Percentiles rank a stretch among this genome's conserved stretches.
Conservation (phyloP, 441 rosid species). For the Syzygium malaccense region DNA sequence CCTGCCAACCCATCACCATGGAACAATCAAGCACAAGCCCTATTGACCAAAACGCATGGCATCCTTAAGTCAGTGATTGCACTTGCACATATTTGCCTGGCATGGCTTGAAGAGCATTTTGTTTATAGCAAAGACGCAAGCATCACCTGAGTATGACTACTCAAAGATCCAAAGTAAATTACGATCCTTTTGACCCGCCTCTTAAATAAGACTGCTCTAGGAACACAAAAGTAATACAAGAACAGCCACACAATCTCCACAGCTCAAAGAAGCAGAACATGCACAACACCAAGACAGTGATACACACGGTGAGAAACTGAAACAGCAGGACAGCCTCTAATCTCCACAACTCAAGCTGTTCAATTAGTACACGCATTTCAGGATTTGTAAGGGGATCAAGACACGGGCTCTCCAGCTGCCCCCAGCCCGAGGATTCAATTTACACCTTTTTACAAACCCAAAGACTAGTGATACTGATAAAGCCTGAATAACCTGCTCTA, state of each 20-base stretch:
- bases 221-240: neutral
- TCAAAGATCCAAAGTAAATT: neutral
- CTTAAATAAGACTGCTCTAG: neutral
- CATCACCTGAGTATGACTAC: neutral
- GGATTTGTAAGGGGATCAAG: neutral
- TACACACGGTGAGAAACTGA: neutral
- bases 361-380: rapidly evolving
- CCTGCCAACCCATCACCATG: neutral
- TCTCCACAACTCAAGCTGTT: neutral
- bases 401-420: rapidly evolving
- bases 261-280: neutral
- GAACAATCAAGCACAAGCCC: neutral
- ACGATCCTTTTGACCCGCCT: neutral
- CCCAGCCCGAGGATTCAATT: neutral
- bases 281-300: neutral
- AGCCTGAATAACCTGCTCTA: neutral
- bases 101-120: neutral
- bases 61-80: neutral
- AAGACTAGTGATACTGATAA: neutral
- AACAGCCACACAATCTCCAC: neutral
- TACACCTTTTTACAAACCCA: neutral
- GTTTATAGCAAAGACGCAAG: neutral
- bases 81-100: neutral
- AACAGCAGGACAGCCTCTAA: neutral
- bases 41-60: neutral